phyloP scores from a whole-genome alignment of 306 rosid species.

The Gastrolobium villosum region DNA sequence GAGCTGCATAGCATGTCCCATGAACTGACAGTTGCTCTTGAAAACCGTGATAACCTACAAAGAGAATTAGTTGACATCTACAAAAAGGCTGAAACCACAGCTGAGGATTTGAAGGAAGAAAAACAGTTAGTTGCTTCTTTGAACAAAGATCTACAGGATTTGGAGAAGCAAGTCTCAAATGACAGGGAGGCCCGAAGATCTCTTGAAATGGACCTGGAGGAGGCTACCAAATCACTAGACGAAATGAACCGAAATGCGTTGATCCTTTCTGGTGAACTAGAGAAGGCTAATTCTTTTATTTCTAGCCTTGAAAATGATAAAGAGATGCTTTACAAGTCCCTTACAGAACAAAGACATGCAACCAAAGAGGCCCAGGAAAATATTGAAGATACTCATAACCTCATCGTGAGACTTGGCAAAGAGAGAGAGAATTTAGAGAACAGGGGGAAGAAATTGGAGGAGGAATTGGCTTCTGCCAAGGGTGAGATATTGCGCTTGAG shows the following conservation, averaged over 20 bases:
- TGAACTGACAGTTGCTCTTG: constrained; percentile 60
- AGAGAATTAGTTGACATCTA: constrained; percentile 67
- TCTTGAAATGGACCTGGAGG: constrained; percentile 76
- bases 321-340: constrained; percentile 63
- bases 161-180: constrained; percentile 70
- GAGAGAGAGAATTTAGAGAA: constrained; percentile 77
- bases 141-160: constrained; percentile 58
- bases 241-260: constrained; percentile 75
- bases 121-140: constrained; percentile 64
- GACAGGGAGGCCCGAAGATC: constrained; percentile 68
- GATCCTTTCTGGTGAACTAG: constrained; percentile 70
- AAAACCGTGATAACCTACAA: constrained; percentile 67
- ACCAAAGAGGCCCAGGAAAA: constrained; percentile 72
- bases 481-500: constrained; percentile 69
- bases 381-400: constrained; percentile 84
- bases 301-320: constrained; percentile 81
- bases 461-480: constrained; percentile 80
- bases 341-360: constrained; percentile 68
- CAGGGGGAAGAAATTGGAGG: constrained; percentile 74
- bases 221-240: constrained; percentile 83
- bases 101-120: constrained; percentile 69
- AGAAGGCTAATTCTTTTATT: constrained; percentile 61
- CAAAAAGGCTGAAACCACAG: constrained; percentile 72
- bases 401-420: constrained; percentile 72
- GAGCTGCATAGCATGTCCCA: constrained; percentile 62